Percentiles rank a stretch among this genome's conserved stretches.
Evolutionary conservation across 768 basidiomycete genomes (phyloP).

Genomic region (Boletus eberwhitei): DNA sequence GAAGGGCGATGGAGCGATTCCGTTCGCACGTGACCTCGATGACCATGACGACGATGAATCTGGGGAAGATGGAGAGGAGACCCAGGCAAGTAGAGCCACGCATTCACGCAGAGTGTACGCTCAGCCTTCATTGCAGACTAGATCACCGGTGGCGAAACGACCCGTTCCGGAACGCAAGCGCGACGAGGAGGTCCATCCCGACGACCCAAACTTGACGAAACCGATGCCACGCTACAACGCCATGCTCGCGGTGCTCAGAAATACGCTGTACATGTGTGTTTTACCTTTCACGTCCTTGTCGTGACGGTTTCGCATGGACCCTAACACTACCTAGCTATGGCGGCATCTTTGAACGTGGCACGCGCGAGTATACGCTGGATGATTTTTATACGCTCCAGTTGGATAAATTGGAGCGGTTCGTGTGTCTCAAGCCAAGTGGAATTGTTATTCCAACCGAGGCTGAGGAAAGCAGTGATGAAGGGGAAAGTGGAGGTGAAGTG

Average conservation of each 20-base stretch:
- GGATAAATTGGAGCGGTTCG: constrained; percentile 79
- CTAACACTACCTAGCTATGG: constrained; percentile 57
- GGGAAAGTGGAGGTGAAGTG: constrained; percentile 56
- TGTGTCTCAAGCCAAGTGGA: constrained; percentile 67
- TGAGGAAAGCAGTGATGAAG: constrained; percentile 58
- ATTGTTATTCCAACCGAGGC: constrained; percentile 61
- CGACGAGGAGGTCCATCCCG: constrained; percentile 45
- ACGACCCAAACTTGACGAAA: constrained; percentile 61
- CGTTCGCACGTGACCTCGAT: not conserved
- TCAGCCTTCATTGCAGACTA: not conserved
- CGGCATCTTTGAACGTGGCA: constrained; percentile 80
- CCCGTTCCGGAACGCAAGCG: not conserved
- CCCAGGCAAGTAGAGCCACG: constrained; percentile 1
- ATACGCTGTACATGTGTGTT: constrained; percentile 80
- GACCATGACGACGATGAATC: constrained; percentile 15
- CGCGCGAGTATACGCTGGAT: constrained; percentile 84
- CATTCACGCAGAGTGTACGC: not conserved
- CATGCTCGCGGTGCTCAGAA: constrained; percentile 81
- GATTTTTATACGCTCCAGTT: constrained; percentile 81
- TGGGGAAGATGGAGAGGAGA: constrained; percentile 12
- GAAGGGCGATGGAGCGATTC: not conserved
- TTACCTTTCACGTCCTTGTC: not conserved
- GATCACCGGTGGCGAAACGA: not conserved
- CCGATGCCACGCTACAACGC: constrained; percentile 82
- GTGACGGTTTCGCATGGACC: not conserved